Evolutionary conservation across 441 rosid species (phyloP).

Genomic region (Codiaeum variegatum): DNA sequence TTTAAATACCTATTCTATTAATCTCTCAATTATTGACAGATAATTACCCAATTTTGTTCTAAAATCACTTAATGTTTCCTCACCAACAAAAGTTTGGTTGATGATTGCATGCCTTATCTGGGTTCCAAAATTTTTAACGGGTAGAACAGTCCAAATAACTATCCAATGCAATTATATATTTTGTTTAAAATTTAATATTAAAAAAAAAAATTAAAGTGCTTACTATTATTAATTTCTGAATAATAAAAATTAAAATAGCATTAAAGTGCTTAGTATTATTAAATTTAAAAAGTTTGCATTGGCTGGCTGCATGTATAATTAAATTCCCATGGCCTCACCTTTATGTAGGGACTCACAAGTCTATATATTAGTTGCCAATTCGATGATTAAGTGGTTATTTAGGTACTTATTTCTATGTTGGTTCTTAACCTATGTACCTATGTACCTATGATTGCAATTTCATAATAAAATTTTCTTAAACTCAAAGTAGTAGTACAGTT

Average conservation of each 20-base stretch:
- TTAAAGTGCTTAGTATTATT: no score
- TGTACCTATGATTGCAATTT: no score
- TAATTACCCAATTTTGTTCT: not conserved
- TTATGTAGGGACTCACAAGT: not conserved
- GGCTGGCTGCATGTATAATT: not conserved
- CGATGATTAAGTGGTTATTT: not conserved
- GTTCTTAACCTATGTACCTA: no score
- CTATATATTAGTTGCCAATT: not conserved
- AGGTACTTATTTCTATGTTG: no score
- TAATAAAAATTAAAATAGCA: no score
- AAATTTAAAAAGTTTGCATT: no score
- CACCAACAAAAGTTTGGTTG: not conserved
- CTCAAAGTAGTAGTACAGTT: no score
- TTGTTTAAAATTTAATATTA: not conserved
- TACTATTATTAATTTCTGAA: not conserved
- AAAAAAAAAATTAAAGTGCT: no score
- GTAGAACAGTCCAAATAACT: not conserved
- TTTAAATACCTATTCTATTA: slow-evolving; percentile 12
- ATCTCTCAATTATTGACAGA: not conserved
- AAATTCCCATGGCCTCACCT: not conserved
- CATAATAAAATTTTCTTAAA: no score
- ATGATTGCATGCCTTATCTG: not conserved
- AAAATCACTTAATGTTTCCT: not conserved
- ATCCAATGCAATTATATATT: not conserved
- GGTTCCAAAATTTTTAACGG: not conserved